Percentiles rank a stretch among this genome's conserved stretches.
Conservation (phyloP, 2,329 filamentous ascomycete species). For the Fusarium palustre region DNA sequence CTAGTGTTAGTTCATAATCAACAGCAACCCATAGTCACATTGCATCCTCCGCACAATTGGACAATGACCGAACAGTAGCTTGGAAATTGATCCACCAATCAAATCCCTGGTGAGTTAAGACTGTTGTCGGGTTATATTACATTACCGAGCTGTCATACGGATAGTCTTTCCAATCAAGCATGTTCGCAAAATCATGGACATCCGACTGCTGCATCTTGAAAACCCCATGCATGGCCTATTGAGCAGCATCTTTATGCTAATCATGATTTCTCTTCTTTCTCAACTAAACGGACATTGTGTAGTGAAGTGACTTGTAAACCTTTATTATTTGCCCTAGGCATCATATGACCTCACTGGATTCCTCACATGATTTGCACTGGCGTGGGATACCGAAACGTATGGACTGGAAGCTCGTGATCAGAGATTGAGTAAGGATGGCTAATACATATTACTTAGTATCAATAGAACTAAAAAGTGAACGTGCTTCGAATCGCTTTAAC, state of each 20-base stretch:
- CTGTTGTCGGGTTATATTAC: background rate
- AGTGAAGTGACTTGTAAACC: background rate
- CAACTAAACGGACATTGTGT: background rate
- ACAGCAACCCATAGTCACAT: background rate
- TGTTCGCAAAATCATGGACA: background rate
- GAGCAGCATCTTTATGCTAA: background rate
- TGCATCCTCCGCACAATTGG: background rate
- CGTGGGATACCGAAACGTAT: too few relatives aligned
- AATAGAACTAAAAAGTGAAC: background rate
- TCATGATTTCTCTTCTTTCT: background rate
- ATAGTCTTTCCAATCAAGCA: background rate
- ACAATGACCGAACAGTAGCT: background rate
- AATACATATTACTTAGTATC: fast-evolving
- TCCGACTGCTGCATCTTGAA: conserved; percentile 17
- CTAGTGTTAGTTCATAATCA: fast-evolving
- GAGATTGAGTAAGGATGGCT: fast-evolving
- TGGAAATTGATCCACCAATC: background rate
- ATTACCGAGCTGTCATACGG: conserved; percentile 9
- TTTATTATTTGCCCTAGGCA: background rate
- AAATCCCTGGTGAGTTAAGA: background rate
- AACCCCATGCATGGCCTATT: background rate
- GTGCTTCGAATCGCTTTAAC: conserved; percentile 1
- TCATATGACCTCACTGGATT: background rate
- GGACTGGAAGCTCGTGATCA: background rate
- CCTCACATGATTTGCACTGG: too few relatives aligned